Conservation (phyloP, 2,329 filamentous ascomycete species). For the Aspergillus tanneri region DNA sequence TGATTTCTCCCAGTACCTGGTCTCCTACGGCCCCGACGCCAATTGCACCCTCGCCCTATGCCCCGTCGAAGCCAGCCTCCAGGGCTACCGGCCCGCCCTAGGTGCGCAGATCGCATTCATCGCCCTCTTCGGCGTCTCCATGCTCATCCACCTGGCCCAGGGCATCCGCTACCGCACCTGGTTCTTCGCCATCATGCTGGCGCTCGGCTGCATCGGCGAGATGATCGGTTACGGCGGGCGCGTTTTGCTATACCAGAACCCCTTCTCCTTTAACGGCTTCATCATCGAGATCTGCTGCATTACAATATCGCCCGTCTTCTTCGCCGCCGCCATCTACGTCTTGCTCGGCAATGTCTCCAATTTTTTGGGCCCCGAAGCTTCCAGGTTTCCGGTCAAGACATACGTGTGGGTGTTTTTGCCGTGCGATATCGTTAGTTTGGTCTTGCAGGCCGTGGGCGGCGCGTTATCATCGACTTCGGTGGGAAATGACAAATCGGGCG, state of each 20-base stretch:
- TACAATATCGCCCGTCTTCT: slow-evolving; percentile 19
- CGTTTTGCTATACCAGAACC: slow-evolving; percentile 57
- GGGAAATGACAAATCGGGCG: slow-evolving; percentile 27
- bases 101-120: slow-evolving; percentile 44
- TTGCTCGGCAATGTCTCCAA: slow-evolving; percentile 52
- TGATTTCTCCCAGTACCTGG: slow-evolving; percentile 5
- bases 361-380: slow-evolving; percentile 41
- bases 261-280: slow-evolving; percentile 60
- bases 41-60: slow-evolving; percentile 41
- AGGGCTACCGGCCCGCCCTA: slow-evolving; percentile 46
- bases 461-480: slow-evolving; percentile 29
- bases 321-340: slow-evolving; percentile 65
- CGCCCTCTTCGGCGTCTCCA: slow-evolving; percentile 45
- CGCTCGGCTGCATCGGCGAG: slow-evolving; percentile 57
- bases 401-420: slow-evolving; percentile 44
- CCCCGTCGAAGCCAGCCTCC: slow-evolving; percentile 41
- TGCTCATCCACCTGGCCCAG: slow-evolving; percentile 39
- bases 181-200: slow-evolving; percentile 51
- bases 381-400: slow-evolving; percentile 38
- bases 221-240: slow-evolving; percentile 64
- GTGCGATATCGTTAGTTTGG: slow-evolving; percentile 43
- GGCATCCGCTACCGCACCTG: slow-evolving; percentile 40
- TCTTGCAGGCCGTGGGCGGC: slow-evolving; percentile 46
- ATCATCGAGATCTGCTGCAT: slow-evolving; percentile 57
- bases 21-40: slow-evolving; percentile 22